Evolutionary conservation across 139 green algal species (phyloP), one percentile per base, ranked within the genome.

Genomic region (Raphidocelis subcapitata): DNA sequence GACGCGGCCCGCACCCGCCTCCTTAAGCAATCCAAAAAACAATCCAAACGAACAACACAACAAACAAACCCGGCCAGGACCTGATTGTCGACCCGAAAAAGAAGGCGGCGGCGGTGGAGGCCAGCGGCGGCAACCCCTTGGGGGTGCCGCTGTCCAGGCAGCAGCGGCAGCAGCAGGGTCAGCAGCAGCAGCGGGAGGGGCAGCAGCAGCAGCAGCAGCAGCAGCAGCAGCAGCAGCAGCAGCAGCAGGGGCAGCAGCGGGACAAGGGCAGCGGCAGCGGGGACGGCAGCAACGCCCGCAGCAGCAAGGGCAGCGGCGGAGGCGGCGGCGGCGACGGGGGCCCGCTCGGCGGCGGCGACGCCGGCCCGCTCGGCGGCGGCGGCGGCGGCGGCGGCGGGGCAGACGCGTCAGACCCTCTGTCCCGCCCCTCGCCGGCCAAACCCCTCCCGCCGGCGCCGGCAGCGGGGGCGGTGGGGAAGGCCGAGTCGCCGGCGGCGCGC

Each of bases 71-170:
- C 61, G 47, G 61, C 61, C 32, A 92, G 86, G 92, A 98, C 46
- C 72, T 98, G 0, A 92, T 97, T 1, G 55, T 97, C 8, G 88
- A 95, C 67, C 91, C 91, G 5, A 91, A 93, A 61, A 79, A 79
- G 67, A 36, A 62, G 46, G 63, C 61, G 28, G 70, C 51, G 29
- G 31, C n/a, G 41, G n/a, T 20, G 37, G 54, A 36, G 55, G 65
- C 41, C 62, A 46, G 49, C n/a, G 51, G 61, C 20, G 41, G 65
- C 69, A 49, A 47, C n/a, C n/a, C 23, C 5, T 31, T 26, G 37
- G 36, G 69, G 44, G 26, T 51, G n/a, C 46, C 52, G 46, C 54
- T 51, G 54, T 68, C 41, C 57, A 49, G 54, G 49, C 64, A 77
- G 33, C 47, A 70, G 29, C 71, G 62, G 47, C 49, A 57, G 62